Evolutionary conservation across 306 rosid species (phyloP).

Genomic region (Vigna nakashimae): DNA sequence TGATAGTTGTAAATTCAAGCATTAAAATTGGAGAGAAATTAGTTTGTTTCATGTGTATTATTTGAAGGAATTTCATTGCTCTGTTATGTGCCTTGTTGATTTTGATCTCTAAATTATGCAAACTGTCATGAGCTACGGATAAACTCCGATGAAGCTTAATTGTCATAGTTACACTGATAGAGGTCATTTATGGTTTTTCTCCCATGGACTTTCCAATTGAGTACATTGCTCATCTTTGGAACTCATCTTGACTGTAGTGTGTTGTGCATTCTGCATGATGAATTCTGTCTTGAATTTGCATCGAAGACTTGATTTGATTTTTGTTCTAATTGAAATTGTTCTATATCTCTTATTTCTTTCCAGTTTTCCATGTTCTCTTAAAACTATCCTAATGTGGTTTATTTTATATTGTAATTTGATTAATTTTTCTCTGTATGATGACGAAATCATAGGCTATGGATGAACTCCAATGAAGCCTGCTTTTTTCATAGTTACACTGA

Average conservation of each 20-base stretch:
- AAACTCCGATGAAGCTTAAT: slow-evolving; percentile 49
- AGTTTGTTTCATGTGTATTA: neutral
- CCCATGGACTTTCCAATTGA: neutral
- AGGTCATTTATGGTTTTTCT: slow-evolving; percentile 27
- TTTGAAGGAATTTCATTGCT: neutral
- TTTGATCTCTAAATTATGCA: slow-evolving; percentile 59
- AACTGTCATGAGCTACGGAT: slow-evolving; percentile 41
- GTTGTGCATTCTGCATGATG: no score
- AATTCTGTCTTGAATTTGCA: no score
- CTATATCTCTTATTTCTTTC: no score
- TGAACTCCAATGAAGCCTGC: slow-evolving; percentile 55
- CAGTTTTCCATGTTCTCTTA: no score
- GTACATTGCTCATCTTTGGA: neutral
- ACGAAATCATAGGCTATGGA: slow-evolving; percentile 57
- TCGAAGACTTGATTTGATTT: no score
- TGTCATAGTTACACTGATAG: slow-evolving; percentile 70
- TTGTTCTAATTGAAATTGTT: no score
- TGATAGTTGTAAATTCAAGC: neutral
- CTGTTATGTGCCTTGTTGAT: neutral
- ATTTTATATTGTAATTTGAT: neutral
- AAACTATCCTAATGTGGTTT: neutral
- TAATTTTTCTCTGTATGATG: slow-evolving; percentile 59
- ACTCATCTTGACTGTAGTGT: no score
- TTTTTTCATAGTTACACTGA: slow-evolving; percentile 84
- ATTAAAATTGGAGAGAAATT: neutral